Evolutionary conservation across 2,329 filamentous ascomycete species (phyloP).

Genomic region (Pseudocercospora fuligena): DNA sequence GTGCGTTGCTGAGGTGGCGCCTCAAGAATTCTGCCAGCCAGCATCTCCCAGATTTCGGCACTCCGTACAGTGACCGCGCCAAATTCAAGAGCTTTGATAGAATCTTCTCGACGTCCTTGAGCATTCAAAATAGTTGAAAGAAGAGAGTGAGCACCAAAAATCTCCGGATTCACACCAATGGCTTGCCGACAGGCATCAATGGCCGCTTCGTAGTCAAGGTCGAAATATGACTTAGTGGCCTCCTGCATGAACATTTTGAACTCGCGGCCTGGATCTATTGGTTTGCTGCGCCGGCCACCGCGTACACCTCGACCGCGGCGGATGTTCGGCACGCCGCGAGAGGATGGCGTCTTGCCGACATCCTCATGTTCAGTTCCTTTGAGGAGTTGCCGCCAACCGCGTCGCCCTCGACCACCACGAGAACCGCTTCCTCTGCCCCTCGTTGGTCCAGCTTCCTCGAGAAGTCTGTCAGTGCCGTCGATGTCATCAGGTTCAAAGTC

Average conservation of each 20-base stretch:
- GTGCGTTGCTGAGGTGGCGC: slow-evolving; percentile 48
- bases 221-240: slow-evolving; percentile 71
- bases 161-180: slow-evolving; percentile 64
- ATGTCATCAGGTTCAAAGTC: slow-evolving; percentile 5
- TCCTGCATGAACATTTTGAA: slow-evolving; percentile 70
- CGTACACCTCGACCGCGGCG: slow-evolving; percentile 29
- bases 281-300: slow-evolving; percentile 52
- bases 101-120: slow-evolving; percentile 61
- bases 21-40: slow-evolving; percentile 60
- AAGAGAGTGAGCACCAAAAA: slow-evolving; percentile 65
- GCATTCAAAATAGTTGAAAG: slow-evolving; percentile 63
- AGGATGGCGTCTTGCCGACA: slow-evolving; percentile 22
- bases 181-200: slow-evolving; percentile 57
- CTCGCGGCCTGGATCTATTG: slow-evolving; percentile 70
- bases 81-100: slow-evolving; percentile 60
- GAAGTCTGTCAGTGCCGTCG: not conserved
- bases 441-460: not conserved
- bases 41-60: slow-evolving; percentile 60
- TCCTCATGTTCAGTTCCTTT: slow-evolving; percentile 43
- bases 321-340: slow-evolving; percentile 19
- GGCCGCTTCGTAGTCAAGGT: slow-evolving; percentile 64
- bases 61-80: slow-evolving; percentile 64
- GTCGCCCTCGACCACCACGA: slow-evolving; percentile 29
- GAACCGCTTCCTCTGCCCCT: slow-evolving; percentile 8
- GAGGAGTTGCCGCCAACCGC: slow-evolving; percentile 40